Conservation (phyloP, 371 early-diverging fungal genomes). For the Amoeboaphelidium occidentale region DNA sequence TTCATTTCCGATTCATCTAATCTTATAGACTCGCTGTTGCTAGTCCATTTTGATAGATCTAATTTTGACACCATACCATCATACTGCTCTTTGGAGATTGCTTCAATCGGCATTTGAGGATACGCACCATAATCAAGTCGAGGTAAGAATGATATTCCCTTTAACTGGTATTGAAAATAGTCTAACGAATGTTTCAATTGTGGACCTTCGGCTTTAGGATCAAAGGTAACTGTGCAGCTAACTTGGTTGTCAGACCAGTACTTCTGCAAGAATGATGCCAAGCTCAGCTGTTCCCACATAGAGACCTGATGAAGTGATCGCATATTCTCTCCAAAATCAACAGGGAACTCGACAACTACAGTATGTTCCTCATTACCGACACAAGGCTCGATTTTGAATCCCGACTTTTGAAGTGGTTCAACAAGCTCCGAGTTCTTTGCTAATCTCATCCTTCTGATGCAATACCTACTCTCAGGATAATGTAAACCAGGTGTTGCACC, state of each 20-base stretch:
- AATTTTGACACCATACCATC: conserved; percentile 4
- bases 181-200: conserved; percentile 9
- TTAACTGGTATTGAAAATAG: conserved; percentile 17
- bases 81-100: conserved; percentile 9
- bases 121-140: conserved; percentile 10
- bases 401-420: conserved; percentile 3
- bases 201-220: conserved; percentile 8
- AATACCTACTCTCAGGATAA: conserved; percentile 16
- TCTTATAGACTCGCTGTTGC: background rate
- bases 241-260: conserved; percentile 19
- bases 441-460: conserved; percentile 14
- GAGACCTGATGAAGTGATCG: conserved; percentile 8
- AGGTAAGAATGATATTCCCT: conserved; percentile 16
- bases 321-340: conserved; percentile 14
- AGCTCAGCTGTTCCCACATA: conserved; percentile 17
- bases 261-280: conserved; percentile 15
- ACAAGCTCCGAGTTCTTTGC: conserved; percentile 9
- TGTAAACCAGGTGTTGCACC: conserved; percentile 20
- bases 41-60: background rate
- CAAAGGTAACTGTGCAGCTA: conserved; percentile 15
- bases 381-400: conserved; percentile 8
- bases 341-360: conserved; percentile 13
- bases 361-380: conserved; percentile 5
- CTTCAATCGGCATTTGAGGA: conserved; percentile 17
- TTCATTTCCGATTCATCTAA: background rate